A percentile compares a stretch with the other conserved stretches of the same genome.
Evolutionary conservation across 441 rosid species (phyloP).

Genomic region (Heliophila coronopifolia): DNA sequence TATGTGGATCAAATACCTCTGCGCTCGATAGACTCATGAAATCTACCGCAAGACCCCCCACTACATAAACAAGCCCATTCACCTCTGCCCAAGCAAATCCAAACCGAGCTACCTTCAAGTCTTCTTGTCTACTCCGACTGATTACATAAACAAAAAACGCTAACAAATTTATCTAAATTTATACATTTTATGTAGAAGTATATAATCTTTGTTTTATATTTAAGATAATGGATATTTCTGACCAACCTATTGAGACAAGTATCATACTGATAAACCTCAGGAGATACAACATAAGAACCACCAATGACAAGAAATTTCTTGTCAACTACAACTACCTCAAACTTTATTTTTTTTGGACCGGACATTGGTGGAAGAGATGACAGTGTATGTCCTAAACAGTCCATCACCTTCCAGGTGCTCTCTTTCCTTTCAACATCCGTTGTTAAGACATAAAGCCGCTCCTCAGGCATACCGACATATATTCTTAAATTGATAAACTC

Average conservation of each 20-base stretch:
- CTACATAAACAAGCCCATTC: slow-evolving; percentile 71
- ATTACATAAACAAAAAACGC: slow-evolving; percentile 11
- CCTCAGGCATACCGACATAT: slow-evolving; percentile 71
- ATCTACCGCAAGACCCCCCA: slow-evolving; percentile 71
- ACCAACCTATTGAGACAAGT: slow-evolving; percentile 96
- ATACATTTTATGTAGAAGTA: too few species aligned
- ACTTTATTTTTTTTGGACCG: slow-evolving; percentile 60
- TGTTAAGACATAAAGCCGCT: slow-evolving; percentile 79
- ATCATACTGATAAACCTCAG: slow-evolving; percentile 83
- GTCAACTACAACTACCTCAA: slow-evolving; percentile 61
- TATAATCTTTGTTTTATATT: too few species aligned
- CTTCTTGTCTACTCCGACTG: slow-evolving; percentile 84
- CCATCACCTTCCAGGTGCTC: slow-evolving; percentile 90
- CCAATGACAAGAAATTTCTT: slow-evolving; percentile 78
- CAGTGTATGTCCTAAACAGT: slow-evolving; percentile 52
- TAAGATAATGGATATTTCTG: too few species aligned
- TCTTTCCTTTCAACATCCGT: slow-evolving; percentile 61
- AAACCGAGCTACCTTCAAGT: slow-evolving; percentile 73
- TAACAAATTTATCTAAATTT: neutral
- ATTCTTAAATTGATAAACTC: slow-evolving; percentile 72
- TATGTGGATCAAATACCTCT: slow-evolving; percentile 74
- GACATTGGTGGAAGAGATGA: slow-evolving; percentile 77
- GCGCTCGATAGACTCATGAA: slow-evolving; percentile 73
- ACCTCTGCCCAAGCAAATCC: slow-evolving; percentile 88
- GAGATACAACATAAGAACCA: slow-evolving; percentile 53